Conservation (phyloP, 2,329 filamentous ascomycete genomes). For the Leptographium wingfieldii region DNA sequence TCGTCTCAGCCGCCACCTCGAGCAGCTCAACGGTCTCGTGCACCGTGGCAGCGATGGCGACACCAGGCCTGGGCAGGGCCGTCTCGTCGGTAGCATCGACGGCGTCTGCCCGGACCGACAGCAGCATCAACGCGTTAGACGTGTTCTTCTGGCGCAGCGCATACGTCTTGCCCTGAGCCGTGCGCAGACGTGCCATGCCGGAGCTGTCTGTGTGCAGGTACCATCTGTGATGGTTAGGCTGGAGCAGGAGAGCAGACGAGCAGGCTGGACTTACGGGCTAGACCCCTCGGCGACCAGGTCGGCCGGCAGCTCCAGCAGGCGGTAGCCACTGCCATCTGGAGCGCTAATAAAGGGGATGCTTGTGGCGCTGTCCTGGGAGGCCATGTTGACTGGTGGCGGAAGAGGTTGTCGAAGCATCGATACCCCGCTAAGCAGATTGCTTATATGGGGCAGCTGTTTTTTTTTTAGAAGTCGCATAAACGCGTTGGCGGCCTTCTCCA, state of each 20-base stretch:
- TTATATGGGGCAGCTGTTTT: background rate
- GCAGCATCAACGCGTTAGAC: conserved; percentile 50
- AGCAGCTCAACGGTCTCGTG: conserved; percentile 52
- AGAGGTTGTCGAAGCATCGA: background rate
- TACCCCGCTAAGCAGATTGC: background rate
- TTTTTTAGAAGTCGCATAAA: background rate
- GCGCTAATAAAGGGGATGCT: conserved; percentile 38
- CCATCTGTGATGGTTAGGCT: conserved; percentile 9
- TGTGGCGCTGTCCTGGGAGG: conserved; percentile 29
- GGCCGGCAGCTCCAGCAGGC: conserved; percentile 48
- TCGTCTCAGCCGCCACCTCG: background rate
- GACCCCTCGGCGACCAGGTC: conserved; percentile 40
- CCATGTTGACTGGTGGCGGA: conserved; percentile 19
- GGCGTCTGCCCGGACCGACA: conserved; percentile 22
- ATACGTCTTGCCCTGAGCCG: conserved; percentile 38
- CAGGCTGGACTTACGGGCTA: conserved; percentile 31
- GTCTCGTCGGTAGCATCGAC: background rate
- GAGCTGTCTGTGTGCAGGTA: conserved; percentile 30
- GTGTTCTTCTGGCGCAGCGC: conserved; percentile 54
- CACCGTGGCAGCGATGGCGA: conserved; percentile 41
- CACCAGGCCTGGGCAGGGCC: conserved; percentile 17
- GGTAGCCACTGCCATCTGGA: conserved; percentile 38
- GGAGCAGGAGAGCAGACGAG: background rate
- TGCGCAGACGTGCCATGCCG: conserved; percentile 39
- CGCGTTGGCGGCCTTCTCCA: background rate